Conservation (phyloP, 148 eudicot species). For the Gaultheria prostrata region DNA sequence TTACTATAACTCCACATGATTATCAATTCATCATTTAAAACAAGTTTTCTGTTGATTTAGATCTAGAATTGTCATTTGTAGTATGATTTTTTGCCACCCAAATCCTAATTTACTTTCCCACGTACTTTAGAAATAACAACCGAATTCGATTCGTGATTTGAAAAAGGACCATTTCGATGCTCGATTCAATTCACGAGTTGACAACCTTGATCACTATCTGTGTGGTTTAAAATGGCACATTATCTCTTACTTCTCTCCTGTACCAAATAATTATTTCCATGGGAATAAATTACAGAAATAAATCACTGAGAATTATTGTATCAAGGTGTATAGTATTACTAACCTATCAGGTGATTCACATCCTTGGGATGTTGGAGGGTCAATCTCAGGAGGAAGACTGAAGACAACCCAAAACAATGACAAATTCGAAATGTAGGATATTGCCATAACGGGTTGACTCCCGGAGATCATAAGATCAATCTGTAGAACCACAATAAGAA, state of each 20-base stretch:
- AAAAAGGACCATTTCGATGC: too few species aligned
- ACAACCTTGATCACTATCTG: background rate
- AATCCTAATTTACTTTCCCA: too few species aligned
- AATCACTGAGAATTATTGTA: background rate
- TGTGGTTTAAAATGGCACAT: background rate
- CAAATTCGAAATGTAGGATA: slow-evolving; percentile 55
- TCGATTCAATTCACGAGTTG: too few species aligned
- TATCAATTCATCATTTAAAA: too few species aligned
- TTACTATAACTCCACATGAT: too few species aligned
- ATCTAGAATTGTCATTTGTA: too few species aligned
- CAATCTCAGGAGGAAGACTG: slow-evolving; percentile 57
- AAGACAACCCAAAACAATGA: slow-evolving; percentile 77
- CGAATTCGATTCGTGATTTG: too few species aligned
- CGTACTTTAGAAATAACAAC: too few species aligned
- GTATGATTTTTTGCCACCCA: too few species aligned
- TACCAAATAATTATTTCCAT: background rate
- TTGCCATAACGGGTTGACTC: slow-evolving; percentile 74
- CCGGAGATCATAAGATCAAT: slow-evolving; percentile 94
- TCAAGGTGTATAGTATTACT: slow-evolving; percentile 29
- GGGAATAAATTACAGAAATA: background rate
- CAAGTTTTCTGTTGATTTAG: too few species aligned
- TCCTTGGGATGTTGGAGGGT: slow-evolving; percentile 45
- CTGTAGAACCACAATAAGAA: slow-evolving; percentile 35
- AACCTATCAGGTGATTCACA: slow-evolving; percentile 48
- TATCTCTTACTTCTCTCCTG: background rate